Percentiles rank a stretch among this genome's conserved stretches.
Conservation (phyloP, 225 moss, liverwort and hornwort genomes). For the Physcomitrium patens region DNA sequence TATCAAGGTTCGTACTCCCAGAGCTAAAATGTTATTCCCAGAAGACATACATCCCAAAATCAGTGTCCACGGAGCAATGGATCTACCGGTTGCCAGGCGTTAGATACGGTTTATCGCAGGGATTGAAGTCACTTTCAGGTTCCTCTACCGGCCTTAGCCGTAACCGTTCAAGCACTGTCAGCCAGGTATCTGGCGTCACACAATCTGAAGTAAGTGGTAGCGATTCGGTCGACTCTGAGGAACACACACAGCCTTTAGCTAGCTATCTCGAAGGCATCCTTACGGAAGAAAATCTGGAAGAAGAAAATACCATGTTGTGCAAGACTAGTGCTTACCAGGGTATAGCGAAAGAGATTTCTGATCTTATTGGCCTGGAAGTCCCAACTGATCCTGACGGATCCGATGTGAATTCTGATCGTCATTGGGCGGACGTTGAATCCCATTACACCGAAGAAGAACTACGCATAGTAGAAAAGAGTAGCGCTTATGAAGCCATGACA, state of each 20-base stretch:
- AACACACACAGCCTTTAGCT: slow-evolving; percentile 11
- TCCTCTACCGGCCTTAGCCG: not conserved
- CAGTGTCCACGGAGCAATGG: slow-evolving; percentile 6
- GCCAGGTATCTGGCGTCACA: slow-evolving; percentile 14
- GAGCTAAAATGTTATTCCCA: slow-evolving; percentile 29
- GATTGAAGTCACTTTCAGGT: slow-evolving; percentile 1
- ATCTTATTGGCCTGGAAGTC: slow-evolving; percentile 30
- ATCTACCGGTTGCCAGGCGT: slow-evolving; percentile 4
- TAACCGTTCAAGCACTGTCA: not conserved
- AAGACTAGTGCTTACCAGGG: slow-evolving; percentile 32
- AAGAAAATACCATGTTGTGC: slow-evolving; percentile 14
- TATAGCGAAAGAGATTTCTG: slow-evolving; percentile 36
- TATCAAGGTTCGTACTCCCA: slow-evolving; percentile 32
- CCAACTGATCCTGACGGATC: slow-evolving; percentile 9
- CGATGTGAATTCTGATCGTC: slow-evolving; percentile 20
- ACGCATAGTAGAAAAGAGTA: slow-evolving; percentile 25
- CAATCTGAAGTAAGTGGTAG: slow-evolving; percentile 16
- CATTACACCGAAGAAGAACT: slow-evolving; percentile 28
- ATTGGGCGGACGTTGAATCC: slow-evolving; percentile 28
- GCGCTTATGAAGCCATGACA: slow-evolving; percentile 34
- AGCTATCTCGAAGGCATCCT: slow-evolving; percentile 29
- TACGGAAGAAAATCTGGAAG: slow-evolving; percentile 8
- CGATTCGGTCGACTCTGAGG: slow-evolving; percentile 26
- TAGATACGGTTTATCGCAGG: slow-evolving; percentile 8
- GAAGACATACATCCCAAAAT: slow-evolving; percentile 27